Percentiles rank a stretch among this genome's conserved stretches.
These are phyloP conservation scores for Talaromyces amestolkiae DNA, from an alignment of 2,329 filamentous ascomycete species.

Conservation along the genomic window DNA sequence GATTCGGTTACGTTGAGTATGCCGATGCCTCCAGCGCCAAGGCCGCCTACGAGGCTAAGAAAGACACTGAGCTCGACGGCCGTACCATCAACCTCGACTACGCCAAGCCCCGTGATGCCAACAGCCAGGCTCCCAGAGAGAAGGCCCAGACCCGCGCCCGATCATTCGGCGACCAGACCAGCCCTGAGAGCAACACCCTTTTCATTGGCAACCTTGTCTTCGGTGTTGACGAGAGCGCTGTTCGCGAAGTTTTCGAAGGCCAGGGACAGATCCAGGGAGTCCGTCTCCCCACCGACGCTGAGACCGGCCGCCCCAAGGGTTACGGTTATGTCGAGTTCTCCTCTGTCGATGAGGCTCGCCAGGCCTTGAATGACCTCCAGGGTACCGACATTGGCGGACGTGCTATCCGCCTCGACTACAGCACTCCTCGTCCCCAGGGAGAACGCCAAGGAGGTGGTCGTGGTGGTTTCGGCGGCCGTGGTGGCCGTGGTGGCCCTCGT, in stretches of 20 bases:
- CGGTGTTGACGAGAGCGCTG: constrained; percentile 71
- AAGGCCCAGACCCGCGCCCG: constrained; percentile 55
- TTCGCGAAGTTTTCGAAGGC: constrained; percentile 71
- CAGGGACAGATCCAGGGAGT: constrained; percentile 71
- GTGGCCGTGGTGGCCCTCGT: constrained; percentile 53
- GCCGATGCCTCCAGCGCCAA: constrained; percentile 63
- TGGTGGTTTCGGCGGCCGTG: constrained; percentile 48
- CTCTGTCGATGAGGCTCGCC: constrained; percentile 77
- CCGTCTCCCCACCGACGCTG: constrained; percentile 83
- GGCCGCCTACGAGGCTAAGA: constrained; percentile 72
- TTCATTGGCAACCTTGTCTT: constrained; percentile 92
- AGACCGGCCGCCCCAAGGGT: constrained; percentile 81
- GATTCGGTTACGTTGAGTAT: constrained; percentile 92
- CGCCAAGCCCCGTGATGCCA: constrained; percentile 63
- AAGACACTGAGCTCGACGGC: constrained; percentile 70
- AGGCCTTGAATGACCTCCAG: constrained; percentile 67
- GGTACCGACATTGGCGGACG: constrained; percentile 71
- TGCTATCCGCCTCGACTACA: constrained; percentile 78
- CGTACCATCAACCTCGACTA: constrained; percentile 77
- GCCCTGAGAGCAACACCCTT: constrained; percentile 78
- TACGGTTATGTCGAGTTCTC: constrained; percentile 88
- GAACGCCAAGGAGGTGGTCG: constrained; percentile 45
- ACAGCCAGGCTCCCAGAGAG: constrained; percentile 60
- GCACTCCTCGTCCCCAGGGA: constrained; percentile 62
- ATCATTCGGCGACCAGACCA: constrained; percentile 72